phyloP scores from a whole-genome alignment of 1,284 basidiomycete species.

The Lignosus rhinocerotis region DNA sequence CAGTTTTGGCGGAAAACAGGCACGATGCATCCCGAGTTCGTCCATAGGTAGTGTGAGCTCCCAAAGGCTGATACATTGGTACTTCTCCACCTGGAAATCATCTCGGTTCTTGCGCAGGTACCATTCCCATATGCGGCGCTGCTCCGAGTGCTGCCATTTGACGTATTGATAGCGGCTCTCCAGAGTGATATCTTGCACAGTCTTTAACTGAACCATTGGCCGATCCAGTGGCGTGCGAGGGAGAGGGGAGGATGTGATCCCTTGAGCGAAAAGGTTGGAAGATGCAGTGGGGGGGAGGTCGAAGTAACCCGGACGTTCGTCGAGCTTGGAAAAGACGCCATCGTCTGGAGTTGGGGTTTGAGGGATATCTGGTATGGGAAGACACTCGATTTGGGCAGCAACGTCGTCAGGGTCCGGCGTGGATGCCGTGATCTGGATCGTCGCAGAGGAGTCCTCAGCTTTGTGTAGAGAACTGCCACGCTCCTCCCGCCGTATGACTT shows the following conservation, averaged over 20 bases:
- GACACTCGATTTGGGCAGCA: constrained; percentile 70
- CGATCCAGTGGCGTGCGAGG: constrained; percentile 37
- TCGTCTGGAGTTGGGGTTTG: constrained; percentile 45
- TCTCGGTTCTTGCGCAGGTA: constrained; percentile 82
- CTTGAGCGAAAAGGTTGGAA: constrained; percentile 20
- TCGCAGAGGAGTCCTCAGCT: constrained; percentile 47
- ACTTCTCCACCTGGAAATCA: constrained; percentile 89
- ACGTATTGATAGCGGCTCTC: constrained; percentile 73
- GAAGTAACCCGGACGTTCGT: constrained; percentile 42
- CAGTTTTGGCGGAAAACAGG: constrained; percentile 72
- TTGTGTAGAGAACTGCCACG: constrained; percentile 41
- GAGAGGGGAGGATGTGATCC: constrained; percentile 27
- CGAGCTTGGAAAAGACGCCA: constrained; percentile 24
- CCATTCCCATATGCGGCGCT: constrained; percentile 90
- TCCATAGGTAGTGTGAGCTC: constrained; percentile 74
- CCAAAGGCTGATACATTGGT: constrained; percentile 84
- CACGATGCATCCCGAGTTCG: constrained; percentile 60
- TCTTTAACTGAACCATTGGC: constrained; percentile 48
- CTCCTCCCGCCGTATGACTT: constrained; percentile 80
- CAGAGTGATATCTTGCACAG: constrained; percentile 59
- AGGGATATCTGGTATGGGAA: constrained; percentile 50
- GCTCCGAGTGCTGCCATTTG: constrained; percentile 81
- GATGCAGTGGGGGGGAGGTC: constrained; percentile 37
- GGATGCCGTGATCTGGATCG: constrained; percentile 21
- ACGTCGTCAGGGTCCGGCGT: constrained; percentile 51